Percentiles rank a stretch among this genome's conserved stretches.
Conservation (phyloP, 202 grass and related monocot species). For the Brachypodium distachyon region DNA sequence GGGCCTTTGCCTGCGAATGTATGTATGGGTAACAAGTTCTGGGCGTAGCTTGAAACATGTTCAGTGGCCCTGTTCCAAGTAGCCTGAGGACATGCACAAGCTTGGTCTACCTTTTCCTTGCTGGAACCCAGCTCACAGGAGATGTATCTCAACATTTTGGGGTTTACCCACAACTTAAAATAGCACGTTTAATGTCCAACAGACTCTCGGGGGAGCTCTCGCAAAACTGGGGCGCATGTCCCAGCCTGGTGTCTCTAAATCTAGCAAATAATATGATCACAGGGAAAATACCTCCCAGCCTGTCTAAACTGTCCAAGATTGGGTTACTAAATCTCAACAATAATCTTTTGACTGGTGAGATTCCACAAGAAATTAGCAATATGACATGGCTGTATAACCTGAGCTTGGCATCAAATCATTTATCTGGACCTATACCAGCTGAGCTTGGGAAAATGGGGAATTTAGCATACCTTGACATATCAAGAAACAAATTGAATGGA, state of each 20-base stretch:
- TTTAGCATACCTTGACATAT: neutral
- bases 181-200: neutral
- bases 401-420: neutral
- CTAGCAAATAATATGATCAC: neutral
- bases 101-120: rapidly evolving
- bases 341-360: neutral
- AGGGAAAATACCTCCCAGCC: neutral
- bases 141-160: neutral
- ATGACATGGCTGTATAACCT: neutral
- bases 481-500: neutral
- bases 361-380: conserved; percentile 9
- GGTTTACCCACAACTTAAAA: neutral
- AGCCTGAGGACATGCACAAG: neutral
- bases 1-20: conserved; percentile 1
- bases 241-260: neutral
- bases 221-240: neutral
- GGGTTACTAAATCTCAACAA: neutral
- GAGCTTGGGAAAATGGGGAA: neutral
- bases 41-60: neutral
- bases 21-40: neutral
- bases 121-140: neutral
- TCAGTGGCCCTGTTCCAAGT: neutral
- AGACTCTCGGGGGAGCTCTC: neutral
- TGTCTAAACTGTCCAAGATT: neutral
- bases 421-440: conserved; percentile 4